These are phyloP conservation scores for Shiraia bambusicola DNA, from an alignment of 2,329 filamentous ascomycete species.

Conservation along the genomic window DNA sequence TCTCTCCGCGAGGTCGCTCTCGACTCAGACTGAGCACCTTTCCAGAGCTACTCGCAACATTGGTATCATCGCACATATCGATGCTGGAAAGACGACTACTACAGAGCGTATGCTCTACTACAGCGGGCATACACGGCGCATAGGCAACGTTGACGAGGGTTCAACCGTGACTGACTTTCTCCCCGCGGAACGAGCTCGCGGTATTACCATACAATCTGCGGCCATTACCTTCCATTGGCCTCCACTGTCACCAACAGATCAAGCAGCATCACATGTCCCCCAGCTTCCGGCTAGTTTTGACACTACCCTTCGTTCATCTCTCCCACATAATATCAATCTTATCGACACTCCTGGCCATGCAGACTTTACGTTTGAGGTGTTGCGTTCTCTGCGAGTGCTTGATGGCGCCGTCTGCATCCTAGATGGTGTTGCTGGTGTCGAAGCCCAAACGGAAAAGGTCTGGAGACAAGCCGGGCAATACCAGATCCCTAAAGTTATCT, in stretches of 20 bases:
- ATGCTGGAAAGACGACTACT: conserved; percentile 97
- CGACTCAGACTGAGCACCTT: conserved; percentile 40
- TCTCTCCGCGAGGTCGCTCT: conserved; percentile 32
- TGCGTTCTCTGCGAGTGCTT: conserved; percentile 82
- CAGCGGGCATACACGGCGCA: conserved; percentile 81
- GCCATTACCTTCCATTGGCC: conserved; percentile 97
- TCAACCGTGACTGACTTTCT: conserved; percentile 97
- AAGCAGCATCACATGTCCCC: conserved; percentile 19
- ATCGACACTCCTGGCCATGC: conserved; percentile 97
- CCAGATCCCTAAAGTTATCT: conserved; percentile 77
- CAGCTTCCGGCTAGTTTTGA: conserved; percentile 36
- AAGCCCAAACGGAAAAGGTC: conserved; percentile 95
- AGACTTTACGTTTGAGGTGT: conserved; percentile 95
- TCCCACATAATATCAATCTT: conserved; percentile 54
- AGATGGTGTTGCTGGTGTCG: conserved; percentile 89
- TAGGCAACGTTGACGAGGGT: conserved; percentile 94
- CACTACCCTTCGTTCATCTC: conserved; percentile 50
- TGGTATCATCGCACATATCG: conserved; percentile 97
- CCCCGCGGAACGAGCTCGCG: conserved; percentile 84
- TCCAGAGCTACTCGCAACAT: conserved; percentile 86
- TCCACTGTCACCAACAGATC: conserved; percentile 50
- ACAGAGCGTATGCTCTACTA: conserved; percentile 99
- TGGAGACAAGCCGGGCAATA: conserved; percentile 90
- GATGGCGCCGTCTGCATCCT: conserved; percentile 92
- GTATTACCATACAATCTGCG: conserved; percentile 96